These are phyloP conservation scores for Solanum sitiens DNA, from an alignment of 257 asterid species.

Conservation along the genomic window DNA sequence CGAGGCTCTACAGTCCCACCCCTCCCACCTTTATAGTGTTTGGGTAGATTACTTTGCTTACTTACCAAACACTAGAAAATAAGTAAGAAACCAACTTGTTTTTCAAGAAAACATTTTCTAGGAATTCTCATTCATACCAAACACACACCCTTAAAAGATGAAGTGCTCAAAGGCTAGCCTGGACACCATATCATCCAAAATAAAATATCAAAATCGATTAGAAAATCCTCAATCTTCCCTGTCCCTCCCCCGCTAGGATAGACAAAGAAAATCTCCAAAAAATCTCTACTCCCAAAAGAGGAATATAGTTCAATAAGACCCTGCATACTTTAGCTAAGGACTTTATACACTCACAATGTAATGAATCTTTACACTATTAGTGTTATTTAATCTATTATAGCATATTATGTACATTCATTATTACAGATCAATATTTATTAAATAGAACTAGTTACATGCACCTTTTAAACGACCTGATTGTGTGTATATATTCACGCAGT, in stretches of 20 bases:
- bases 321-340: neutral
- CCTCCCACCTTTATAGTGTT: neutral
- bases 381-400: neutral
- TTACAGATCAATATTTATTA: neutral
- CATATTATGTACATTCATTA: neutral
- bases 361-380: neutral
- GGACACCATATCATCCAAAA: neutral
- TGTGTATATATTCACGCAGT: neutral
- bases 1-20: neutral
- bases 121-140: neutral
- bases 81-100: neutral
- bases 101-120: neutral
- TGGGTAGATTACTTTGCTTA: neutral
- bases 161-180: neutral
- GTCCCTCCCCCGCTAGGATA: neutral
- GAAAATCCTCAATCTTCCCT: neutral
- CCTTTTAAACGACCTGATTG: neutral
- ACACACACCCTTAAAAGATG: neutral
- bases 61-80: neutral
- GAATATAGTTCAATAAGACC: neutral
- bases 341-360: neutral
- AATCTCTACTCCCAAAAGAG: neutral
- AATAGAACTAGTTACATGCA: neutral
- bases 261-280: neutral
- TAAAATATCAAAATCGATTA: neutral